Evolutionary conservation across 2,329 filamentous ascomycete species (phyloP), one percentile per base, ranked within the genome.

Genomic region (Geoglossum cookeanum): DNA sequence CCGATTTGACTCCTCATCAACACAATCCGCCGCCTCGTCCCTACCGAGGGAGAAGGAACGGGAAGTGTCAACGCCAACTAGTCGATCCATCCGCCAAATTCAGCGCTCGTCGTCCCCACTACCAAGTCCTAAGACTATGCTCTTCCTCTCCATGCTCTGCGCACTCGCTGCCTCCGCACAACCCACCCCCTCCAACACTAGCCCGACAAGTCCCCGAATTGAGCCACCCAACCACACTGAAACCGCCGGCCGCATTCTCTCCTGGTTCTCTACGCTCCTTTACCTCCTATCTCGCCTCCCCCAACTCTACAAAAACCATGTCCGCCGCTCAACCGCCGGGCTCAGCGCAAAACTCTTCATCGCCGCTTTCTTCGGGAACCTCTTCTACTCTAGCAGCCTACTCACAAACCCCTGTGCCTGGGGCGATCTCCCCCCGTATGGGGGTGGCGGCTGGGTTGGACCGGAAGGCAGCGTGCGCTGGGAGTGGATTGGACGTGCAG

Each of bases 301-400:
- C 0, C 81, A 85, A 64, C 74, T 85, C 42, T 78, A 80, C 70
- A 81, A 83, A 63, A 85, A 85, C 68, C 77, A 78, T 64, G 63
- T 70, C 55, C 78, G 80, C 54, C 77, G 78, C 64, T 82, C 79
- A 48, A 84, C 81, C 9, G 73, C 80, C 1, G 81, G 81, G 3
- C 75, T 85, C 7, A 79, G 75, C 0, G 79, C 80, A 0, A 68
- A 78, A 0, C 74, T 85, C 54, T 85, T 85, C 69, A 70, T 77
- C 44, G 81, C 81, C 4, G 81, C 81, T 2, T 85, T 85, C 65
- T 77, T 77, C 63, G 81, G 81, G 2, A 85, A 85, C 63, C 68
- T 83, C 47, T 84, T 83, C 70, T 85, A 85, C 69, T 81, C 78
- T 8, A 67, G 71, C 32, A 82, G 80, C 0, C 69, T 85, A 3